phyloP scores from a whole-genome alignment of 768 basidiomycete species.

The Thelephora ganbajun region DNA sequence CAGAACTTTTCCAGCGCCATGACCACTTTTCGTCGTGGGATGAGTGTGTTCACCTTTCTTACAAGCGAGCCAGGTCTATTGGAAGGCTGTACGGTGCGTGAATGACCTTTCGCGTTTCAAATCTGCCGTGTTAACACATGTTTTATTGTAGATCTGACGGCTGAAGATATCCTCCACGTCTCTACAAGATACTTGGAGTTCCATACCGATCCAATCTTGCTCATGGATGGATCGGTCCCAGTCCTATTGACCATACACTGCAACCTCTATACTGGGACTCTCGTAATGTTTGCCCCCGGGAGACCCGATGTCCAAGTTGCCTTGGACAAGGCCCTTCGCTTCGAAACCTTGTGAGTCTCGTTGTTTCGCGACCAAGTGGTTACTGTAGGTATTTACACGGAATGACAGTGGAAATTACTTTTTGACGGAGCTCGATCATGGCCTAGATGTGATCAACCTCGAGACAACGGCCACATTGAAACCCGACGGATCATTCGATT shows the following conservation, averaged over 20 bases:
- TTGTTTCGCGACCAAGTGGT: no score
- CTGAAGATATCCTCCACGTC: constrained; percentile 12
- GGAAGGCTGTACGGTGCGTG: constrained; percentile 12
- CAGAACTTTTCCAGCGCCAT: constrained; percentile 4
- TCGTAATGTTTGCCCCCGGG: constrained; percentile 10
- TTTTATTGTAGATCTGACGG: constrained; percentile 7
- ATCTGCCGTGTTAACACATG: background rate
- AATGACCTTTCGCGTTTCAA: constrained; percentile 1
- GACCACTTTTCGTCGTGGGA: constrained; percentile 6
- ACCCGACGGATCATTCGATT: constrained; percentile 11
- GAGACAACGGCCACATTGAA: constrained; percentile 15
- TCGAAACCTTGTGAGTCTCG: constrained; percentile 13
- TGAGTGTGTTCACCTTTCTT: constrained; percentile 8
- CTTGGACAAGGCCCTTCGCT: constrained; percentile 15
- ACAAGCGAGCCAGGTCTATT: constrained; percentile 12
- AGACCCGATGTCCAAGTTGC: constrained; percentile 13
- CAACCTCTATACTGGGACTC: constrained; percentile 14
- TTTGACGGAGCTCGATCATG: constrained; percentile 19
- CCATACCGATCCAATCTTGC: constrained; percentile 12
- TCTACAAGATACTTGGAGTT: constrained; percentile 16
- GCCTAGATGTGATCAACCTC: constrained; percentile 15
- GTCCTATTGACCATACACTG: constrained; percentile 16
- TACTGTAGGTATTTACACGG: no score
- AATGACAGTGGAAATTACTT: constrained; percentile 14
- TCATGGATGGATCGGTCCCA: constrained; percentile 12